phyloP scores from a whole-genome alignment of 169 alveolate genomes.

The Plasmodium reichenowi region DNA sequence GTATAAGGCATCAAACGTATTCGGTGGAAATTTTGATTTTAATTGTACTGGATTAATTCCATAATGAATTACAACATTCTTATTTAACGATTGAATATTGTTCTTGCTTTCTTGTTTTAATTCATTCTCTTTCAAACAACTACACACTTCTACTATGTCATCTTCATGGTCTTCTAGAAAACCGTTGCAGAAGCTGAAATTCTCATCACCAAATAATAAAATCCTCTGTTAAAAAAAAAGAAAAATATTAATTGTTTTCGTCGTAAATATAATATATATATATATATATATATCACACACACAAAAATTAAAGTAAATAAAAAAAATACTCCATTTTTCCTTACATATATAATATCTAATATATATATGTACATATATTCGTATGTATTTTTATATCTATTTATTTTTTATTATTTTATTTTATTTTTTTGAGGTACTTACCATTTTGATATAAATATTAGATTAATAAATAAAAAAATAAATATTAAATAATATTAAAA shows the following conservation, averaged over 20 bases:
- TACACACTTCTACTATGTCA: slow-evolving; percentile 69
- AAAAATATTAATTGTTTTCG: not conserved
- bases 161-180: slow-evolving; percentile 67
- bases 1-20: slow-evolving; percentile 76
- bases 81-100: slow-evolving; percentile 42
- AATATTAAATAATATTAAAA: not conserved
- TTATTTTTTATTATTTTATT: no score
- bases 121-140: slow-evolving; percentile 77
- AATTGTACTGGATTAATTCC: slow-evolving; percentile 81
- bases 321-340: no score
- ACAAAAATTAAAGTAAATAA: no score
- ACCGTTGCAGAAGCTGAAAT: slow-evolving; percentile 73
- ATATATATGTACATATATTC: no score
- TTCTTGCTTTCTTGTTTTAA: slow-evolving; percentile 72
- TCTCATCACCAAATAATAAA: slow-evolving; percentile 67
- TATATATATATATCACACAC: no score
- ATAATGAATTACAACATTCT: slow-evolving; percentile 73
- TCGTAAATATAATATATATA: not conserved
- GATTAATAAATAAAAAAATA: not conserved
- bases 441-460: no score
- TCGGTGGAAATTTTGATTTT: slow-evolving; percentile 64
- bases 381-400: no score
- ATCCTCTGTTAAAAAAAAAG: slow-evolving; percentile 28
- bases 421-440: no score
- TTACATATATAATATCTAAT: no score